Evolutionary conservation across 2,329 filamentous ascomycete species (phyloP).

Genomic region (Pestalotiopsis sp.): DNA sequence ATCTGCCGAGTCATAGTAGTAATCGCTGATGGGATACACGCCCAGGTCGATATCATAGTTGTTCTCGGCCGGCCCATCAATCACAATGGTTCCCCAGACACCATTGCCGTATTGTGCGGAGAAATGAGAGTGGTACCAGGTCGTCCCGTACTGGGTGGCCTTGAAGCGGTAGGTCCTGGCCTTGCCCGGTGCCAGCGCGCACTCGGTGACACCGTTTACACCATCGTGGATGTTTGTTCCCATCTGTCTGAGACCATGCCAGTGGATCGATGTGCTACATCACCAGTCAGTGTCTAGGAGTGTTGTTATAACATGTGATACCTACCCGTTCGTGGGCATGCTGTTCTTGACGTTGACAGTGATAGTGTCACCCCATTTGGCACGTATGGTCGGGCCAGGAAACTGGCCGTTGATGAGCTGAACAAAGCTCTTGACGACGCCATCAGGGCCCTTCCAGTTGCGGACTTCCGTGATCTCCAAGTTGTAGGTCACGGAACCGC

Average conservation of each 20-base stretch:
- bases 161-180: conserved; percentile 23
- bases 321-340: conserved; percentile 47
- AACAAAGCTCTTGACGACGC: conserved; percentile 30
- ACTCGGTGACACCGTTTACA: conserved; percentile 37
- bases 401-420: conserved; percentile 66
- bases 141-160: conserved; percentile 25
- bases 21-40: conserved; percentile 49
- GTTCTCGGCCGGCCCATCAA: conserved; percentile 39
- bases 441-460: conserved; percentile 25
- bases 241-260: conserved; percentile 6
- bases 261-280: conserved; percentile 3
- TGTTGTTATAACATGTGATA: conserved; percentile 36
- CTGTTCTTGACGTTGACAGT: conserved; percentile 71
- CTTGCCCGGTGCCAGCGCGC: conserved; percentile 24
- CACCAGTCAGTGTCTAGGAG: background rate
- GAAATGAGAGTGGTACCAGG: conserved; percentile 45
- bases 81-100: conserved; percentile 45
- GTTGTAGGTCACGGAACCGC: conserved; percentile 17
- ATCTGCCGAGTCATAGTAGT: conserved; percentile 41
- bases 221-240: conserved; percentile 30
- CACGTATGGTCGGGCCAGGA: conserved; percentile 66
- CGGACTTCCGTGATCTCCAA: conserved; percentile 22
- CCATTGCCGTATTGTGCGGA: conserved; percentile 46
- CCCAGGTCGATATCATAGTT: conserved; percentile 55
- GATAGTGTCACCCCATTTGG: conserved; percentile 62